These are phyloP conservation scores for Calocybe indica DNA, from an alignment of 768 basidiomycete genomes.

Conservation along the genomic window DNA sequence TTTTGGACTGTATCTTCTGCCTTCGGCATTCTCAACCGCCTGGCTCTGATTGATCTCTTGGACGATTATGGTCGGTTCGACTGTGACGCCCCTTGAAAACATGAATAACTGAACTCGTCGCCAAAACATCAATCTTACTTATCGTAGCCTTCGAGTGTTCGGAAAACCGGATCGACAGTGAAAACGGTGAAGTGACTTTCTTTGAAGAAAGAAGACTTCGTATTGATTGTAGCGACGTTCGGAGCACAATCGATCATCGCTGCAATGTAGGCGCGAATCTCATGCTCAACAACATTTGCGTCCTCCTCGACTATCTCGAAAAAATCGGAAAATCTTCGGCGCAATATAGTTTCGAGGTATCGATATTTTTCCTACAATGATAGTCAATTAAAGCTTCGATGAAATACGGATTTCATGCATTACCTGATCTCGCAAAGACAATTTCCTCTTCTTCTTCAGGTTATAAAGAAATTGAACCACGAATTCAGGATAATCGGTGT, in stretches of 20 bases:
- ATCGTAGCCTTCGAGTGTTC: background rate
- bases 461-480: background rate
- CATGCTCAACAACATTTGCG: background rate
- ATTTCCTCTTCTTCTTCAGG: background rate
- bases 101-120: background rate
- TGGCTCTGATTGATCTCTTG: background rate
- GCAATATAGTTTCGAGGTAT: background rate
- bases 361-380: background rate
- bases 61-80: background rate
- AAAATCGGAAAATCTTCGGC: background rate
- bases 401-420: background rate
- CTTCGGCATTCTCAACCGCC: background rate
- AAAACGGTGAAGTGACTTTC: constrained; percentile 1
- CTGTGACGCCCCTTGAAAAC: background rate
- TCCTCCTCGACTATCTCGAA: background rate
- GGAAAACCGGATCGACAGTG: constrained; percentile 1
- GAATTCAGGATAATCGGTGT: background rate
- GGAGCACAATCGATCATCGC: constrained; percentile 1
- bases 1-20: constrained; percentile 1
- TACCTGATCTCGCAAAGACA: background rate
- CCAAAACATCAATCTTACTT: constrained; percentile 1
- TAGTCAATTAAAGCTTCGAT: background rate
- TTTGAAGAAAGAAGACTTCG: constrained; percentile 1
- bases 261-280: background rate
- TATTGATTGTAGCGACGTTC: constrained; percentile 1